Percentiles rank a stretch among this genome's conserved stretches.
phyloP scores from a whole-genome alignment of 139 green algal genomes.

The Chlorella sorokiniana region DNA sequence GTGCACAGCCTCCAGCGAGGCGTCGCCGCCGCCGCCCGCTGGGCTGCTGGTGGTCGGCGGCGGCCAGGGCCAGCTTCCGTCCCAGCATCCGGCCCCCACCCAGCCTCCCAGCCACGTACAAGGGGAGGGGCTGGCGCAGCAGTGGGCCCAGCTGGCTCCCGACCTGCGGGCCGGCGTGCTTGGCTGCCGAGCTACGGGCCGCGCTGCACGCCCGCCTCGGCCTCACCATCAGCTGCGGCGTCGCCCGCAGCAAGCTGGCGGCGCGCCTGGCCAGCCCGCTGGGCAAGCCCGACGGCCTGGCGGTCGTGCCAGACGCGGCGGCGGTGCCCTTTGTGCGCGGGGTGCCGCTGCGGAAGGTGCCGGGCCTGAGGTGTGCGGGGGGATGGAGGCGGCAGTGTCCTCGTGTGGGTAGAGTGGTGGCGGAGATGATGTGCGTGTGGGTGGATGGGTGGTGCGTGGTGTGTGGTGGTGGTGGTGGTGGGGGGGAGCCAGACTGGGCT shows the following conservation, averaged over 20 bases:
- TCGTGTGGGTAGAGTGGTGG: no score
- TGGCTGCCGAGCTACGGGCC: constrained; percentile 34
- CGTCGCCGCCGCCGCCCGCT: neutral
- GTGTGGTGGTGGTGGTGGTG: no score
- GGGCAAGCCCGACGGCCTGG: constrained; percentile 59
- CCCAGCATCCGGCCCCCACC: neutral
- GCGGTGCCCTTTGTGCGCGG: constrained; percentile 40
- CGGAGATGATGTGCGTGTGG: no score
- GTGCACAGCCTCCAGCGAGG: neutral
- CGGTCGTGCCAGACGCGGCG: constrained; percentile 37
- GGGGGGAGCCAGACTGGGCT: no score
- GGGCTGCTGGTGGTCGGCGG: neutral
- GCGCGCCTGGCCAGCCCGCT: constrained; percentile 54
- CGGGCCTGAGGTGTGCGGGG: constrained; percentile 24
- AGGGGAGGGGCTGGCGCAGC: neutral
- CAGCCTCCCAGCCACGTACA: neutral
- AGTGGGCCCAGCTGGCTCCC: constrained; percentile 36
- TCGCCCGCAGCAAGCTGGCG: constrained; percentile 59
- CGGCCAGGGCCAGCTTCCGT: neutral
- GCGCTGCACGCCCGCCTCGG: constrained; percentile 25
- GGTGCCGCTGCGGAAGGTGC: constrained; percentile 41
- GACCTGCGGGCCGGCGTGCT: constrained; percentile 42
- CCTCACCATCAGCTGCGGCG: constrained; percentile 53
- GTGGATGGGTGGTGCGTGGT: no score
- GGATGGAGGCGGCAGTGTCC: neutral